Base-by-base conservation (phyloP, 2,329 filamentous ascomycete species). In the Fusarium anthophilum region DNA sequence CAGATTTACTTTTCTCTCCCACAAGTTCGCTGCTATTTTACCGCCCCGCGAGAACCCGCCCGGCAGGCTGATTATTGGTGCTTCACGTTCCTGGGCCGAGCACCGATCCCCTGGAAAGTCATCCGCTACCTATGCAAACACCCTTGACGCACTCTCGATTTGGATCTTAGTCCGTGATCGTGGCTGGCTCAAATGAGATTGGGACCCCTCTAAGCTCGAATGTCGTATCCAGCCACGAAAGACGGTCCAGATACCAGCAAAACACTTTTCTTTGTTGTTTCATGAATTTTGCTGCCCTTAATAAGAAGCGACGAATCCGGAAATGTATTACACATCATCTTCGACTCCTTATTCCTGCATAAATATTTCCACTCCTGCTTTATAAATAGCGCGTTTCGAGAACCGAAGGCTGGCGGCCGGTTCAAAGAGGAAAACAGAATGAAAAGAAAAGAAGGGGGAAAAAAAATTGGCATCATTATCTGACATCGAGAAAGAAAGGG, bases 171-270 rank as follows among this genome's bases (percentile, higher is more conserved):
- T 55, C 76, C 72, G 75, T 70, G 66, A 76, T 74, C 47, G 75
- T 77, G 76, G 76, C 76, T 77, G 73, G 74, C 75, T 72, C 63
- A 76, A 74, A 71, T 66, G 74, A 75, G 75, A 75, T 77, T 77
- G 55, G 64, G 50, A 20, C 65, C 51, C 66, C 37, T 72, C 63
- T 66, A 61, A 65, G 68, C 64, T 63, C 58, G 63, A 65, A 50
- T 62, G 55, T 57, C 47, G 64, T 41, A 32, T 48, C 54, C 63
- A 73, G 69, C 66, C 66, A 70, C 58, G 43, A 41, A 54, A 68
- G 70, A 59, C 62, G 28, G 70, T n/a, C 59, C 32, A 58, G 50
- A 58, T 64, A 50, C 39, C 48, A 62, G 38, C 35, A 54, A 65
- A 65, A 39, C 55, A 51, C 47, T 17, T 70, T 58, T 70, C 55